Conservation (phyloP, 2,329 filamentous ascomycete genomes). For the Geoglossum cookeanum region DNA sequence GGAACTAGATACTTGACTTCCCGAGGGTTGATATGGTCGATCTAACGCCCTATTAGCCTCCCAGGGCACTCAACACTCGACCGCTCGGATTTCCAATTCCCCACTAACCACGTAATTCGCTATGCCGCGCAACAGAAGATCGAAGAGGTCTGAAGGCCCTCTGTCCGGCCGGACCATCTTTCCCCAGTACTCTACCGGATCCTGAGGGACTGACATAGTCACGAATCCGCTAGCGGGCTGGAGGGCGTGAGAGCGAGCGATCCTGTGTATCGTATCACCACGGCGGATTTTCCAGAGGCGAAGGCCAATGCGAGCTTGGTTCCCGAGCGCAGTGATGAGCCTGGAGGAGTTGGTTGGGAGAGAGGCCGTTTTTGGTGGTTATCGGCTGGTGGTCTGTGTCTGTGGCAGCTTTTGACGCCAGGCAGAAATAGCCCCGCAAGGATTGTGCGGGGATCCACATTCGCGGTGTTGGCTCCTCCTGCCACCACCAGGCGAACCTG, state of each 20-base stretch:
- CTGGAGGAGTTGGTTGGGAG: no score
- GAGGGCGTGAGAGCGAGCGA: background rate
- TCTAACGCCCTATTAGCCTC: conserved; percentile 22
- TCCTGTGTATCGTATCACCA: background rate
- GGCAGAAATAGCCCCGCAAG: background rate
- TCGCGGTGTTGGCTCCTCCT: background rate
- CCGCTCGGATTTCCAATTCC: conserved; percentile 10
- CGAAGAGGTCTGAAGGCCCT: conserved; percentile 44
- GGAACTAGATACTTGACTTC: conserved; percentile 37
- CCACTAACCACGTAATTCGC: conserved; percentile 50
- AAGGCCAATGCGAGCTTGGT: background rate
- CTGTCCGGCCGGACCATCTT: conserved; percentile 52
- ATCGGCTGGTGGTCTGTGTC: no score
- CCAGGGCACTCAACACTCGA: conserved; percentile 14
- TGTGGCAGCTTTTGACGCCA: background rate
- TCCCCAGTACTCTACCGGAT: conserved; percentile 30
- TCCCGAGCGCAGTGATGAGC: background rate
- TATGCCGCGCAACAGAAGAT: conserved; percentile 49
- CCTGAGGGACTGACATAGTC: background rate
- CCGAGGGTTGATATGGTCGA: conserved; percentile 37
- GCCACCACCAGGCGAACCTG: background rate
- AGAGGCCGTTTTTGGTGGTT: no score
- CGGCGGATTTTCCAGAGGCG: background rate
- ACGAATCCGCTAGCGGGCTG: background rate
- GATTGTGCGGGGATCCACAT: background rate